Evolutionary conservation across 805 yeast species (phyloP), one percentile per base, ranked within the genome.

Genomic region (Grigorovia yakushimaensis): DNA sequence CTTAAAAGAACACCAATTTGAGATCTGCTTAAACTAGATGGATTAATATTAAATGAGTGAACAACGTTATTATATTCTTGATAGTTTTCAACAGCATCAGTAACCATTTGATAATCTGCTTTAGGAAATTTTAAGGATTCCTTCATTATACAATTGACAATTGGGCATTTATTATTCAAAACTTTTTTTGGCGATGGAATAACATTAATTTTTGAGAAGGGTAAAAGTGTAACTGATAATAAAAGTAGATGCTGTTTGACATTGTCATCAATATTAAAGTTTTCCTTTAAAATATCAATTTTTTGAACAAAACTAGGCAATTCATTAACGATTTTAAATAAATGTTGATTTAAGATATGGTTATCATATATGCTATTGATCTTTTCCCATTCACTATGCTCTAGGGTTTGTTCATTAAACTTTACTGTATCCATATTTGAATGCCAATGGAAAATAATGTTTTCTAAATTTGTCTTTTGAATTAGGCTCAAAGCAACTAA

Each of bases 41-140:
- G 23, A 9, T 41, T 27, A 8, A 38, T 21, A n/a, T 67, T 51
- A 7, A 70, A 49, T 0, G 52, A 52, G 0, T 54, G 19, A 1
- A 75, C 65, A 5, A 62, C 41, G 0, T 47, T 47, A 39, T 57
- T 53, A 42, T 67, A 70, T 3, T 54, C 49, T 0, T 50, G 54
- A 9, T 57, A 56, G 1, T 64, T 59, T 8, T 66, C 65, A 1
- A 78, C 67, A 24, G 81, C 64, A 37, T 66, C 64, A 1, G 79
- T 60, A 0, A 79, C 75, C 17, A 69, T 64, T 2, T 74, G 81
- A 17, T 78, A 77, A 41, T 78, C 82, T 43, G 65, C 67, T 46
- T 74, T 73, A 7, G 88, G 79, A 47, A 78, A 72, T 58, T 84
- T 82, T 33, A 89, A 61, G 0, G 94, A 91, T 49, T 84, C 88